Conservation (phyloP, 1,284 basidiomycete species). For the Rhodotorula sp. region DNA sequence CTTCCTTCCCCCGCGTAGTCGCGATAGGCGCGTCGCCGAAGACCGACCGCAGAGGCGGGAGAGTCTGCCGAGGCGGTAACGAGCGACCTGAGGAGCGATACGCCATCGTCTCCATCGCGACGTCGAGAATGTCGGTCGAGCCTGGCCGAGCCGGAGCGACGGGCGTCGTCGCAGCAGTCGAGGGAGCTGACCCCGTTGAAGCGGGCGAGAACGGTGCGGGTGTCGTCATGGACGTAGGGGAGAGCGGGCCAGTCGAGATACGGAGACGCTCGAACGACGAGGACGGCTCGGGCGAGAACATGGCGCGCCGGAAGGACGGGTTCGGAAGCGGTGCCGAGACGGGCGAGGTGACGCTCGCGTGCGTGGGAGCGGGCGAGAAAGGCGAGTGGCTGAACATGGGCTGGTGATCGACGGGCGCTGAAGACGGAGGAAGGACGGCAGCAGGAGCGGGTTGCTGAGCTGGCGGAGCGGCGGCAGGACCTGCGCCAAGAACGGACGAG, state of each 20-base stretch:
- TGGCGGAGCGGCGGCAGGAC: not conserved
- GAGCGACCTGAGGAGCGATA: conserved; percentile 14
- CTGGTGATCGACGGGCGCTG: not conserved
- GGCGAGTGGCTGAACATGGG: conserved; percentile 11
- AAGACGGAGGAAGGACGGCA: not conserved
- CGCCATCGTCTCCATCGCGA: conserved; percentile 34
- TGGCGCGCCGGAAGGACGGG: not conserved
- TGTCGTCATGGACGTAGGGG: not conserved
- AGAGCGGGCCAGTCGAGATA: conserved; percentile 9
- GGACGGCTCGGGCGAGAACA: conserved; percentile 23
- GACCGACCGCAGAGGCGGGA: conserved; percentile 28
- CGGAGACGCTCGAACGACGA: conserved; percentile 16
- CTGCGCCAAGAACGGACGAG: not conserved
- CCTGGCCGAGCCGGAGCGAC: not conserved
- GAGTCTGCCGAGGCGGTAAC: conserved; percentile 20
- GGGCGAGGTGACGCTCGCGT: not conserved
- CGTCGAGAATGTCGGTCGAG: conserved; percentile 32
- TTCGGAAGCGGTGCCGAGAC: not conserved
- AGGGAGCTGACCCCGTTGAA: not conserved
- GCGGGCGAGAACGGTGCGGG: not conserved
- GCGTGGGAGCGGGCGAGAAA: conserved; percentile 1
- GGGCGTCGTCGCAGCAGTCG: not conserved
- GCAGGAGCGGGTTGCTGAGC: not conserved
- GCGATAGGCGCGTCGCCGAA: conserved; percentile 4
- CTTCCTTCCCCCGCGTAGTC: not conserved